A percentile compares a stretch with the other conserved stretches of the same genome.
Evolutionary conservation across 2,329 filamentous ascomycete species (phyloP).

Genomic region (Colletotrichum echinochloae): DNA sequence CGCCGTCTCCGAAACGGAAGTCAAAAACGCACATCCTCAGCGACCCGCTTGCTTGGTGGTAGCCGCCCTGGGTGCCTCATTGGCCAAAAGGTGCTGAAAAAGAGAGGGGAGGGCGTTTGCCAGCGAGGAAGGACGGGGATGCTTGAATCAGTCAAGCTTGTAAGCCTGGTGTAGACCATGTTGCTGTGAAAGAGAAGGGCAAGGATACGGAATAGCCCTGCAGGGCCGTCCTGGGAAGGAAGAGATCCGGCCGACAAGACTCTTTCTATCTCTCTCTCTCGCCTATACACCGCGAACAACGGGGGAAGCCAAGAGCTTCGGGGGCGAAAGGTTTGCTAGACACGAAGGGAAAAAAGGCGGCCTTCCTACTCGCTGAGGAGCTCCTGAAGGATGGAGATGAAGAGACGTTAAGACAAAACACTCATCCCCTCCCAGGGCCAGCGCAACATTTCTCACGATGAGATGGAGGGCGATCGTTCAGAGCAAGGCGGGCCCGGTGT

Average conservation of each 20-base stretch:
- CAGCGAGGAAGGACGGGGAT: neutral
- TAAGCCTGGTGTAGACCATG: neutral
- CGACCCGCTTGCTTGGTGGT: neutral
- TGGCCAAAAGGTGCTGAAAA: neutral
- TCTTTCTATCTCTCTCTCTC: neutral
- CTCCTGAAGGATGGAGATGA: neutral
- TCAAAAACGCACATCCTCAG: neutral
- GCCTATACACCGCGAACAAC: neutral
- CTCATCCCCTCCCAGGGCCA: neutral
- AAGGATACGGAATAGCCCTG: constrained; percentile 19
- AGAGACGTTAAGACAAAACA: neutral
- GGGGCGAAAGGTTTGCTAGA: neutral
- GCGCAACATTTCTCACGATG: neutral
- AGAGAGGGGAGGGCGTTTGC: neutral
- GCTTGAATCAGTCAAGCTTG: neutral
- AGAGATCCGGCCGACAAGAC: neutral
- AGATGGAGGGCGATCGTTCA: neutral
- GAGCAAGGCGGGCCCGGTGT: neutral
- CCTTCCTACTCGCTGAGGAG: neutral
- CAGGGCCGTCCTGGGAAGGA: neutral
- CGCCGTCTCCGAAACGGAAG: neutral
- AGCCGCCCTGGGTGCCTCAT: neutral
- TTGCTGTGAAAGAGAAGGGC: neutral
- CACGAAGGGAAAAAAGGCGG: neutral
- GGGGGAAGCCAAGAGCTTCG: neutral